Conservation (phyloP, 2,329 filamentous ascomycete genomes). For the Penicillium sp. region DNA sequence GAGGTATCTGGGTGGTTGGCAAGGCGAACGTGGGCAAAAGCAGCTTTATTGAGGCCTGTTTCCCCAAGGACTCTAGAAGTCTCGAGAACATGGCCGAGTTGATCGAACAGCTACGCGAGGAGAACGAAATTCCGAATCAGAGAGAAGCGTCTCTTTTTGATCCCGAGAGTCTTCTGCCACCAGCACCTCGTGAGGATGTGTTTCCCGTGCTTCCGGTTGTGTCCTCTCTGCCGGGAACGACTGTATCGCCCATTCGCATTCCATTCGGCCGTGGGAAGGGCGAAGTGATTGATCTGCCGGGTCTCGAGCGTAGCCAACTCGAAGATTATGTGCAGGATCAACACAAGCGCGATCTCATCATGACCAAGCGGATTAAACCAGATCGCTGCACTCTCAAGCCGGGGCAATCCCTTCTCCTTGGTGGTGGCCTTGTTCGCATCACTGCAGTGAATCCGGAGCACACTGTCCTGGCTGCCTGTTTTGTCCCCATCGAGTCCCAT, state of each 20-base stretch:
- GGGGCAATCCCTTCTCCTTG: conserved; percentile 76
- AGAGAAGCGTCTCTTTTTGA: conserved; percentile 23
- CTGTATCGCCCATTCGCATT: conserved; percentile 88
- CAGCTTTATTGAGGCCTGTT: conserved; percentile 80
- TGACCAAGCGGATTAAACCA: conserved; percentile 72
- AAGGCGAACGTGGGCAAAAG: conserved; percentile 98
- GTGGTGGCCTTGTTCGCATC: conserved; percentile 82
- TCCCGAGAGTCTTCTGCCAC: conserved; percentile 64
- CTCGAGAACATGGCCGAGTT: conserved; percentile 38
- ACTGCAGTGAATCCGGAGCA: conserved; percentile 66
- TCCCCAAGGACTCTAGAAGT: conserved; percentile 67
- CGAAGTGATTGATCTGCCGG: conserved; percentile 90
- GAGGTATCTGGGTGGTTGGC: conserved; percentile 93
- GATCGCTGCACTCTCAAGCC: conserved; percentile 70
- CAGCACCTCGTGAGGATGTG: conserved; percentile 66
- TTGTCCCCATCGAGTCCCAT: conserved; percentile 75
- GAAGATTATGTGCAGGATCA: conserved; percentile 67
- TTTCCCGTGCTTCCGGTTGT: conserved; percentile 85
- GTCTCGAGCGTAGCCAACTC: conserved; percentile 71
- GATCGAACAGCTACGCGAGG: conserved; percentile 29
- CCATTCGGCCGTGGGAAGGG: conserved; percentile 83
- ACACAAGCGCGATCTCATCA: conserved; percentile 66
- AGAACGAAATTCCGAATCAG: conserved; percentile 15
- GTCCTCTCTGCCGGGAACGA: conserved; percentile 85
- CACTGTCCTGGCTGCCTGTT: conserved; percentile 77